Evolutionary conservation across 148 eudicot genomes (phyloP), one percentile per base, ranked within the genome.

Genomic region (Vaccinium darrowii): DNA sequence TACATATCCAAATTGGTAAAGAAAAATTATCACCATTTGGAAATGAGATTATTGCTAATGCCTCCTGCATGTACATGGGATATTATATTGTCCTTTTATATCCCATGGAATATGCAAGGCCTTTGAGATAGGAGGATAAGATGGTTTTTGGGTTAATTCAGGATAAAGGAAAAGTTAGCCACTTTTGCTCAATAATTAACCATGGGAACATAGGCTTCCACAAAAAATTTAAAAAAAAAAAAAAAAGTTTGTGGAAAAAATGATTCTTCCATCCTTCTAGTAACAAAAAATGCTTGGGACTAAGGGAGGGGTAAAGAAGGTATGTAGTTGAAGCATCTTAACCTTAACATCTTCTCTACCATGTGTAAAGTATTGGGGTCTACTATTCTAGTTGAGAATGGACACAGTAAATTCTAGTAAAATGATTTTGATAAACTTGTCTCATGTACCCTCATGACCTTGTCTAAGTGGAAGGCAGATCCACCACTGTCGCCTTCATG

Each of bases 51-150:
- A 67, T 27, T 27, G 13, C 6, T 15, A 69, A 12, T 69, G 39
- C 39, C 74, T 69, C 39, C 19, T 30, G 1, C 43, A 39, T 3
- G 5, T 39, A 39, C 43, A 10, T 62, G 69, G 23, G 30, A 65
- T 6, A 72, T 33, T 30, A 4, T 5, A 1, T 39, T 75, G 78
- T 75, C 47, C 78, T 8, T 18, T 14, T 47, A 1, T 47, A 9
- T 47, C 79, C 19, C 47, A 2, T 76, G 27, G 79, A 75, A 75
- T 75, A 39, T 43, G 52, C 51, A 18, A 76, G 23, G 54, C 23
- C 54, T 75, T 75, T 75, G 78, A 43, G 78, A 43, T 47, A 18
- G 53, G 79, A 76, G 5, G 52, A 77, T 50, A 77, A 50, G 57
- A 77, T 77, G 16, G 80, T 12, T 77, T 77, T 51, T 69, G 19